Evolutionary conservation across 805 yeast genomes (phyloP), one percentile per base, ranked within the genome.

Genomic region (Kodamaea neixiangensis): DNA sequence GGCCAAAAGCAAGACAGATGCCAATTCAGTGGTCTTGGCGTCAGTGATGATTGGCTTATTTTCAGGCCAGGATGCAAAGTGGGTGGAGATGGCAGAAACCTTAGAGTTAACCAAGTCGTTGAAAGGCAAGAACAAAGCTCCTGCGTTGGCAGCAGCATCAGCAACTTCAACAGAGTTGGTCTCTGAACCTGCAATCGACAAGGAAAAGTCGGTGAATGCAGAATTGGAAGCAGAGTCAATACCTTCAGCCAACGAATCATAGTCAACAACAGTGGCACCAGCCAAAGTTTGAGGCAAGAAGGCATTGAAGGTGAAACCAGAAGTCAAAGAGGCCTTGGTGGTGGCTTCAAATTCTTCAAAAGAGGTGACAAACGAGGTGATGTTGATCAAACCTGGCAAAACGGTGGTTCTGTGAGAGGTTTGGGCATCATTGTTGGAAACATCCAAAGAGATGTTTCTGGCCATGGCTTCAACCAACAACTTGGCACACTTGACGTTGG

Each of bases 401-500:
- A 83, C 80, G 41, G 88, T 78, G 50, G 96, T 89, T 60, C 82
- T 80, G 71, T 90, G 96, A 37, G 96, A 89, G 35, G 97, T 83
- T 76, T 93, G 97, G 31, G 96, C 85, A 73, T 93, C 99, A 64
- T 84, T 78, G 64, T 82, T 82, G 45, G 87, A 66, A 48, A 88
- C 89, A 18, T 86, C 87, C 58, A 91, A 75, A n/a, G 76, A 54
- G 56, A 77, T 73, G 63, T 83, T 75, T 76, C 94, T 80, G 37
- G 93, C 80, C 58, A 91, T 71, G n/a, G 99, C 98, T 76, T 94
- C 98, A 58, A 94, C 85, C 72, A 94, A 79, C 59, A 94, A 78
- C 75, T 94, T 94, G 55, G 99, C 99, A 78, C 92, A 86, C 75
- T 94, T 94, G 59, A 94, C 98, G 67, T 94, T 94, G 58, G 99